Base-by-base conservation (phyloP, 1,284 basidiomycete species). In the Cryptococcus wingfieldii region DNA sequence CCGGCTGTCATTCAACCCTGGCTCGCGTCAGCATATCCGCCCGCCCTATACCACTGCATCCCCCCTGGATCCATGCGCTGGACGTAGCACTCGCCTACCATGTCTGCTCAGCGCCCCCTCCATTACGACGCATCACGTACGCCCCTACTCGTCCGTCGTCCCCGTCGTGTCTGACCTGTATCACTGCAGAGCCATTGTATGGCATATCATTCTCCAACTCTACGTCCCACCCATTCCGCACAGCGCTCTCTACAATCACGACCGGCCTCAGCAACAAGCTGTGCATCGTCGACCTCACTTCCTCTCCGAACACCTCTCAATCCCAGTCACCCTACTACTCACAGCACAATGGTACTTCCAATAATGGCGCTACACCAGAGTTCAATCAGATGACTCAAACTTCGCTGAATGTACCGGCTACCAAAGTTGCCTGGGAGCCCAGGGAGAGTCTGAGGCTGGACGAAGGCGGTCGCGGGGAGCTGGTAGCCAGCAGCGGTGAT, bases 401-500 rank as follows among this genome's bases (percentile, higher is more conserved):
- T 9, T 64, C 62, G 38, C 60, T 76, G 6, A 48, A 62, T 1
- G 74, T 71, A 49, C 77, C 77, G 16, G 70, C 76, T 38, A 78
- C 77, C 6, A 74, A 76, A 59, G 69, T 77, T 19, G 75, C 65
- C 1, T 78, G 74, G 73, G 75, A 77, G 56, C 76, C 76, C 4
- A 46, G 53, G 25, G 63, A 67, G 46, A 66, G 66, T n/a, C 51
- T 68, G 14, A 34, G 52, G 1, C 55, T 54, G 18, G 67, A 69
- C 25, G 57, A 63, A 31, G 68, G 70, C 8, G 67, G 66, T 3
- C 53, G 69, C 41, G 69, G 69, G 3, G 93, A 96, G 75, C 77
- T 95, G 51, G 80, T 97, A 16, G 93, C 92, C 13, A 94, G 90
- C 5, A 92, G 90, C 0, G 89, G 89, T 25, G 93, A 96, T 72